A percentile compares a stretch with the other conserved stretches of the same genome.
These are phyloP conservation scores for Schwanniomyces occidentalis DNA, from an alignment of 805 yeast genomes.

Conservation along the genomic window DNA sequence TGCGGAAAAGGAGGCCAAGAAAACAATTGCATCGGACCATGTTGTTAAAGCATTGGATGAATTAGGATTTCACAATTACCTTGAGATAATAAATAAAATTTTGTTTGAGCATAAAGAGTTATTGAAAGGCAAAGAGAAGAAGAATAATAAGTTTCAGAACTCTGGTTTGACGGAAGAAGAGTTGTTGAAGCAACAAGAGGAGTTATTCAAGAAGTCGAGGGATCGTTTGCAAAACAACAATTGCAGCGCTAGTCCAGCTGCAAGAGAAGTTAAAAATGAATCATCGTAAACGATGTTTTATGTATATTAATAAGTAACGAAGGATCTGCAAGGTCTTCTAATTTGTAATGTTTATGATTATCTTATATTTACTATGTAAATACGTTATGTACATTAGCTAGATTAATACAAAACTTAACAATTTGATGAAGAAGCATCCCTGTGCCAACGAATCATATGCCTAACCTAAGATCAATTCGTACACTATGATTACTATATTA, in stretches of 20 bases:
- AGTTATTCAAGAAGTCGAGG: conserved; percentile 77
- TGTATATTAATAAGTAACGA: conserved; percentile 2
- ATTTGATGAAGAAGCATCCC: no score
- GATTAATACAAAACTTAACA: conserved; percentile 7
- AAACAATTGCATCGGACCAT: conserved; percentile 95
- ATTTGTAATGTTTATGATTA: not conserved
- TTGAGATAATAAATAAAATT: conserved; percentile 77
- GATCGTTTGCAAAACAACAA: conserved; percentile 52
- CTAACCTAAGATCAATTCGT: conserved; percentile 69
- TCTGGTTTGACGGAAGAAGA: conserved; percentile 94
- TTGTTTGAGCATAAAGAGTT: conserved; percentile 85
- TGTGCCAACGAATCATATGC: no score
- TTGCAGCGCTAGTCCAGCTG: conserved; percentile 6
- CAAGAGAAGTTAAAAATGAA: conserved; percentile 15
- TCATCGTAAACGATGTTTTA: conserved; percentile 1
- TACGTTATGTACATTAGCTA: conserved; percentile 11
- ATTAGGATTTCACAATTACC: conserved; percentile 81
- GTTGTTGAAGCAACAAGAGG: conserved; percentile 87
- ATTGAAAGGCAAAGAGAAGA: conserved; percentile 84
- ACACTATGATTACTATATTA: conserved; percentile 63
- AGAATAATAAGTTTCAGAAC: conserved; percentile 89
- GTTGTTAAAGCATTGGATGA: conserved; percentile 86
- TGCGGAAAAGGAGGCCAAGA: conserved; percentile 93
- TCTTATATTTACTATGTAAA: conserved; percentile 4
- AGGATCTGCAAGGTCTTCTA: not conserved